phyloP scores from a whole-genome alignment of 2,329 filamentous ascomycete genomes.

The Trichoderma citrinoviride region DNA sequence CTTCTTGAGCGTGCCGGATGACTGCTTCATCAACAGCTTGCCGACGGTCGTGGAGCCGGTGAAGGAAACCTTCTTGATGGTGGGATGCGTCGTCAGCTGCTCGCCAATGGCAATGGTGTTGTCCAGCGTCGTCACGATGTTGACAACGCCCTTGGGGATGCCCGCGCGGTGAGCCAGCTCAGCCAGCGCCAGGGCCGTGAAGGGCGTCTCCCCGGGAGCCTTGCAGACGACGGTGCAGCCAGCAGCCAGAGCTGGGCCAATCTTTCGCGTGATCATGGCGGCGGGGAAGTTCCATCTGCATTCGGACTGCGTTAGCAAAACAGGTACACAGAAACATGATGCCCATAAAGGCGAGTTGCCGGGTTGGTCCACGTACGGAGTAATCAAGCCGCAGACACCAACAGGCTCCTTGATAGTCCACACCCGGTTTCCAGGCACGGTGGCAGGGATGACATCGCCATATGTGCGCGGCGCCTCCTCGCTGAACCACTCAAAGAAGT shows the following conservation, averaged over 20 bases:
- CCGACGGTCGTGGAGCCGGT: conserved; percentile 74
- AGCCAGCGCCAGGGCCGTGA: conserved; percentile 81
- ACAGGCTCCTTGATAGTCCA: conserved; percentile 23
- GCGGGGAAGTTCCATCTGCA: conserved; percentile 81
- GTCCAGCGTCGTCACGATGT: conserved; percentile 74
- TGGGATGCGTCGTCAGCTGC: conserved; percentile 71
- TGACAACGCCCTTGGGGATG: conserved; percentile 86
- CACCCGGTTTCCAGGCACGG: conserved; percentile 50
- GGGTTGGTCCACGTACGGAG: conserved; percentile 62
- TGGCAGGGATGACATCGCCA: conserved; percentile 71
- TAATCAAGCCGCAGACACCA: conserved; percentile 51
- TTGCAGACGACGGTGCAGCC: conserved; percentile 94
- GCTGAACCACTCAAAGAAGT: conserved; percentile 78
- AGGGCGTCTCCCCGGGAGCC: conserved; percentile 87
- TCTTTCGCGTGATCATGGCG: conserved; percentile 71
- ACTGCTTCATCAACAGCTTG: conserved; percentile 84
- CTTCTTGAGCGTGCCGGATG: conserved; percentile 77
- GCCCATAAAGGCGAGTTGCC: no score
- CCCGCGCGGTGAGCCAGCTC: conserved; percentile 85
- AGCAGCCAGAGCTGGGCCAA: conserved; percentile 77
- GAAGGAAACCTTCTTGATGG: conserved; percentile 87
- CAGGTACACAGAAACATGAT: neutral
- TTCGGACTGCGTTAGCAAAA: conserved; percentile 48
- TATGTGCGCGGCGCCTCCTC: conserved; percentile 73
- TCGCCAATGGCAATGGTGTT: conserved; percentile 78